Conservation (phyloP, 2,329 filamentous ascomycete genomes). For the Arthrobotrys entomopaga region DNA sequence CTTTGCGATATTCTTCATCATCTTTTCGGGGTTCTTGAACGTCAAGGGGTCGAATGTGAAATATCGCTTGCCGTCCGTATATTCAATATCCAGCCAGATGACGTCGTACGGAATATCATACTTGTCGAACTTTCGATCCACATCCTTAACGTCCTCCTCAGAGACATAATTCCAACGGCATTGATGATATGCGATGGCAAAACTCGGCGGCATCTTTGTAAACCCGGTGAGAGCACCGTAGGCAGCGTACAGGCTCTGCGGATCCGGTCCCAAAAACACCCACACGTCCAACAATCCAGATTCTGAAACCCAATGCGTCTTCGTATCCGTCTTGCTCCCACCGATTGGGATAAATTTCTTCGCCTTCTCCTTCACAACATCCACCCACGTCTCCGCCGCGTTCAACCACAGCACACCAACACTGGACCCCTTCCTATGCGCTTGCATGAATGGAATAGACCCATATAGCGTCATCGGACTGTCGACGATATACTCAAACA, state of each 20-base stretch:
- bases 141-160: conserved; percentile 95
- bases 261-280: conserved; percentile 88
- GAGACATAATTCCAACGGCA: conserved; percentile 99
- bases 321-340: conserved; percentile 74
- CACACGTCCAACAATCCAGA: conserved; percentile 89
- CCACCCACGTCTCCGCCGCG: conserved; percentile 95
- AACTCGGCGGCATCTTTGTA: conserved; percentile 89
- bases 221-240: conserved; percentile 93
- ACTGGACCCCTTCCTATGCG: conserved; percentile 89
- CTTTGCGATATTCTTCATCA: conserved; percentile 86
- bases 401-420: conserved; percentile 99
- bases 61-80: conserved; percentile 96
- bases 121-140: conserved; percentile 96
- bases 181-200: conserved; percentile 93
- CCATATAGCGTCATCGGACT: conserved; percentile 99
- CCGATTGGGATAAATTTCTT: conserved; percentile 78
- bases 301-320: conserved; percentile 98
- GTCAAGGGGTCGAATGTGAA: conserved; percentile 95
- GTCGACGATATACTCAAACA: conserved; percentile 96
- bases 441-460: conserved; percentile 97
- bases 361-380: conserved; percentile 83
- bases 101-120: conserved; percentile 96
- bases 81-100: conserved; percentile 99
- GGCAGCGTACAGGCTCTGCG: conserved; percentile 79
- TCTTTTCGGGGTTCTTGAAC: conserved; percentile 84